These are phyloP conservation scores for Neonectria coccinea DNA, from an alignment of 2,329 filamentous ascomycete genomes.

Conservation along the genomic window DNA sequence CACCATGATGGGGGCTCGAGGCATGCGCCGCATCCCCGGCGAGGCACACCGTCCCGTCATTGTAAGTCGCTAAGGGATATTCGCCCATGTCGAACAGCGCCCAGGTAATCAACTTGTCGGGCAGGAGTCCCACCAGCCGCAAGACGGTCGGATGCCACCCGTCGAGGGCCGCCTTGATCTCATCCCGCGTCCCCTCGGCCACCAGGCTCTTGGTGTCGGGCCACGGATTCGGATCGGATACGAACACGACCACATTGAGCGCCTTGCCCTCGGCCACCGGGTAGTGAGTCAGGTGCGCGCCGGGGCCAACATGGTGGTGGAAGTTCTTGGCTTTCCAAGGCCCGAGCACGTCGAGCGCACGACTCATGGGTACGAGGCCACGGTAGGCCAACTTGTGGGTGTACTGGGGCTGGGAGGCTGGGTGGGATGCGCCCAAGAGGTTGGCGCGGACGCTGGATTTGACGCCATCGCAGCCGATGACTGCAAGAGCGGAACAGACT, in stretches of 20 bases:
- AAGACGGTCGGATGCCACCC: not conserved
- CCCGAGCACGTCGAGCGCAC: not conserved
- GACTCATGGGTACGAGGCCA: not conserved
- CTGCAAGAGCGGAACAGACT: not conserved
- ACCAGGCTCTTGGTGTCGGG: not conserved
- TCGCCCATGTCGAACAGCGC: not conserved
- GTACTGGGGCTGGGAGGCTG: not conserved
- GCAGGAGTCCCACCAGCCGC: not conserved
- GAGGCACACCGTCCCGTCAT: not conserved
- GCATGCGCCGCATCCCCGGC: not conserved
- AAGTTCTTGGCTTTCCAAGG: not conserved
- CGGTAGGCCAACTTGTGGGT: not conserved
- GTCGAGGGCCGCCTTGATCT: not conserved
- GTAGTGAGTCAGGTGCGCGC: not conserved
- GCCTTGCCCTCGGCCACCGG: not conserved
- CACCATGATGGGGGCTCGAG: not conserved
- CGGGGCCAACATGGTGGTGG: not conserved
- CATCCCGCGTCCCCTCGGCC: constrained; percentile 1
- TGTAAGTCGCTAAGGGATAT: not conserved
- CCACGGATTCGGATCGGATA: not conserved
- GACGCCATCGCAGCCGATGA: not conserved
- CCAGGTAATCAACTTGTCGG: constrained; percentile 1
- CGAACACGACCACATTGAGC: not conserved
- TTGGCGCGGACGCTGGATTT: not conserved
- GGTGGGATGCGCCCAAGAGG: not conserved